Percentiles rank a stretch among this genome's conserved stretches.
phyloP scores from a whole-genome alignment of 768 basidiomycete genomes.

The Podaxis carcinomalis region DNA sequence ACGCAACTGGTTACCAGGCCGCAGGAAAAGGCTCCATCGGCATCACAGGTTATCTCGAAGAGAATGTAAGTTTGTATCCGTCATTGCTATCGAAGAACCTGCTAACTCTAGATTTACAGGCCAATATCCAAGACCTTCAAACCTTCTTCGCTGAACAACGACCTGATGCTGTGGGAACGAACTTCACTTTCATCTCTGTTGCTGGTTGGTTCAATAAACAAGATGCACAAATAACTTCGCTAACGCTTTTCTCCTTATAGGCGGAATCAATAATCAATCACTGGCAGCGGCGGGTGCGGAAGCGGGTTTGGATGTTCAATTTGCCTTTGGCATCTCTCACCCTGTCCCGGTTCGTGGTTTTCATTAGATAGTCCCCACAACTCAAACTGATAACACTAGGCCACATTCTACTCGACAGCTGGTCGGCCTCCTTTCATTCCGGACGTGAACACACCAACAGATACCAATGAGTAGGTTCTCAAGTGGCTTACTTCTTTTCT shows the following conservation, averaged over 20 bases:
- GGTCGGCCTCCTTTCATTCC: constrained; percentile 57
- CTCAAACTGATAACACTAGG: constrained; percentile 19
- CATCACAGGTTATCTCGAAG: constrained; percentile 45
- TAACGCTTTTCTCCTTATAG: constrained; percentile 24
- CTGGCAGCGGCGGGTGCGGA: constrained; percentile 48
- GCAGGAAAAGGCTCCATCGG: constrained; percentile 44
- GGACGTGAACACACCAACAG: constrained; percentile 31
- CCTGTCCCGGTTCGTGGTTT: constrained; percentile 43
- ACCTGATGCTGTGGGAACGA: constrained; percentile 42
- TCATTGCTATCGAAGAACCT: background rate
- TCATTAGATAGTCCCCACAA: background rate
- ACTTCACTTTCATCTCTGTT: constrained; percentile 52
- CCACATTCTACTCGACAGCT: constrained; percentile 58
- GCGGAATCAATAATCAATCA: constrained; percentile 55
- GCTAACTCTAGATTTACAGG: constrained; percentile 10
- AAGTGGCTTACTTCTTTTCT: constrained; percentile 13
- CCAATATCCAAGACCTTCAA: constrained; percentile 46
- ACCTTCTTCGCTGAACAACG: constrained; percentile 42
- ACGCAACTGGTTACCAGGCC: constrained; percentile 40
- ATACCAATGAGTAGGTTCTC: constrained; percentile 32
- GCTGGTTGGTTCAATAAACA: constrained; percentile 33
- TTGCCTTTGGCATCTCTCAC: constrained; percentile 54
- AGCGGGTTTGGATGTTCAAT: constrained; percentile 62
- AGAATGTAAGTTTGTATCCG: background rate
- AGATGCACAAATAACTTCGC: background rate